Evolutionary conservation across 192 early-diverging fungal genomes (phyloP).

Genomic region (Lunasporangiospora selenospora): DNA sequence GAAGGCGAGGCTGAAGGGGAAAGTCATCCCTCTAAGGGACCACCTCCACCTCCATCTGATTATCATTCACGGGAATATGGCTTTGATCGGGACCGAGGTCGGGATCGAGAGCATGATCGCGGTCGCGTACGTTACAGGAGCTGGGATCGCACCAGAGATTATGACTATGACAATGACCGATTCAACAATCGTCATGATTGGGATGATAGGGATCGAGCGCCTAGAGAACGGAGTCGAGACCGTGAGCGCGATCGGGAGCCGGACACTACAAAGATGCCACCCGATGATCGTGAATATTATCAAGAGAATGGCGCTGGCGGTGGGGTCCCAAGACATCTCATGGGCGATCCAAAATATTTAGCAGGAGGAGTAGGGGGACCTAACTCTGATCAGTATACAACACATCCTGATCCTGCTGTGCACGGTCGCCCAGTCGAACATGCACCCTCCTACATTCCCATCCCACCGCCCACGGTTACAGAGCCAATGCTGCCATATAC

Average conservation of each 20-base stretch:
- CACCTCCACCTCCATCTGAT: conserved; percentile 4
- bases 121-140: conserved; percentile 16
- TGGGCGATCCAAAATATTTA: neutral
- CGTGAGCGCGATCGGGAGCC: neutral
- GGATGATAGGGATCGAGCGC: conserved; percentile 17
- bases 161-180: conserved; percentile 2
- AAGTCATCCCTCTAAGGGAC: conserved; percentile 12
- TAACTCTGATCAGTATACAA: neutral
- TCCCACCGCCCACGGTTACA: neutral
- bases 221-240: neutral
- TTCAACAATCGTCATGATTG: neutral
- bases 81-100: conserved; percentile 15
- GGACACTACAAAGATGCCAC: neutral
- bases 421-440: neutral
- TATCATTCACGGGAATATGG: conserved; percentile 18
- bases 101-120: conserved; percentile 7
- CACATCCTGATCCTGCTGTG: conserved; percentile 14
- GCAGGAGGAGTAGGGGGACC: neutral
- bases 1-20: conserved; percentile 41
- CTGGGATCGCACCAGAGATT: conserved; percentile 11
- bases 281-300: neutral
- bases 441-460: neutral
- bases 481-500: neutral
- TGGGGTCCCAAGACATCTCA: conserved; percentile 1
- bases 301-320: conserved; percentile 14